A percentile compares a stretch with the other conserved stretches of the same genome.
These are phyloP conservation scores for Umbelopsis ramanniana DNA, from an alignment of 192 early-diverging fungal genomes.

Conservation along the genomic window DNA sequence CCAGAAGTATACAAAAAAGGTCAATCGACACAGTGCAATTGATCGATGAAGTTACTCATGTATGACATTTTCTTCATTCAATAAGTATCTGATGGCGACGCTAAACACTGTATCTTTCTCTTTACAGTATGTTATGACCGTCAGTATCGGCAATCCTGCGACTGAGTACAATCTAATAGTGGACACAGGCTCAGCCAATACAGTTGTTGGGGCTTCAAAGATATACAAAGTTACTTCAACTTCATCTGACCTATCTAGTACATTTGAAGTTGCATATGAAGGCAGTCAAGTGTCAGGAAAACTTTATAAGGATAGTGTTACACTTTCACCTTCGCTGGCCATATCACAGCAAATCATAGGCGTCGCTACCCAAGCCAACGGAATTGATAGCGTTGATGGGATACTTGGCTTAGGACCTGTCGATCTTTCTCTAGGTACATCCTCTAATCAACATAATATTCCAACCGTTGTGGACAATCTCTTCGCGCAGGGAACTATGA, in stretches of 20 bases:
- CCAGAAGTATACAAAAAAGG: too few relatives aligned
- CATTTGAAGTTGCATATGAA: not conserved
- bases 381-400: not conserved
- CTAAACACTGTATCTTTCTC: not conserved
- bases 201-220: not conserved
- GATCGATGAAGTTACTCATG: too few relatives aligned
- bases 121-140: not conserved
- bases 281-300: not conserved
- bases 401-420: constrained; percentile 28
- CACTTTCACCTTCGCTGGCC: not conserved
- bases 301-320: not conserved
- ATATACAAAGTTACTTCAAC: not conserved
- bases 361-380: not conserved
- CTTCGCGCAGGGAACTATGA: constrained; percentile 24
- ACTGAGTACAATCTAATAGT: not conserved
- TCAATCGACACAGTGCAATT: too few relatives aligned
- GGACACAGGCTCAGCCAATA: not conserved
- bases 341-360: not conserved
- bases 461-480: constrained; percentile 30
- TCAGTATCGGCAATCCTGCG: not conserved
- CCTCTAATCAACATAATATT: not conserved
- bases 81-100: too few relatives aligned
- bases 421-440: constrained; percentile 22
- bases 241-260: not conserved
- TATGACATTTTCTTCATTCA: too few relatives aligned